Evolutionary conservation across 2,329 filamentous ascomycete genomes (phyloP), one percentile per base, ranked within the genome.

Genomic region (Thielaviopsis musarum): DNA sequence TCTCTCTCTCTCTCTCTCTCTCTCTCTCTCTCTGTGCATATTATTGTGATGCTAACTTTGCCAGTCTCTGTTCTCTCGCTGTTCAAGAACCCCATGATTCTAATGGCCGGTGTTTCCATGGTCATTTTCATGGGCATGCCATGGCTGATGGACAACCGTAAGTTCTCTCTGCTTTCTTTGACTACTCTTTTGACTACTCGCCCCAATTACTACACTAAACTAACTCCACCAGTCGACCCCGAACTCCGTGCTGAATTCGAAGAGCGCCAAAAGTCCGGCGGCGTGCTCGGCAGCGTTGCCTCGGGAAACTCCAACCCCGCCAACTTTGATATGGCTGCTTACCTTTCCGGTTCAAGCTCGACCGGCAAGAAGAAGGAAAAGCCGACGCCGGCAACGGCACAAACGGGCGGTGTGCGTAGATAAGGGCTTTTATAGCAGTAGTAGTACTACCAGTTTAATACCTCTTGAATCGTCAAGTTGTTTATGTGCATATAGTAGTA

Each of bases 1-100:
- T 38, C 41, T 34, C 48, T 56, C 30, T 63, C 28, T 53, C 58
- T 45, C n/a, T n/a, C n/a, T n/a, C n/a, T n/a, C n/a, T n/a, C n/a
- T n/a, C n/a, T n/a, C n/a, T n/a, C 52, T 57, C 38, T 49, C 22
- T 34, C 58, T 24, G 38, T 10, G 22, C 28, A 54, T 28, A 17
- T 26, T 26, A 6, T 26, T 26, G 3, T 53, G 57, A 57, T 54
- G 48, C 52, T 41, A 61, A 49, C 5, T 12, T 26, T 24, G 52
- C 53, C 64, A 89, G 86, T 91, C 73, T 88, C 84, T 19, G 77
- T 91, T n/a, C 68, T 96, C 60, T 81, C 80, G 61, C 83, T 96
- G 59, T 76, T 96, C 66, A 93, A 93, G 76, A 95, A 88, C 69
- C 93, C 93, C 3, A 97, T 97, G 90, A 96, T 97, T 64, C 78